Conservation (phyloP, 179 eudicot genomes). For the Silene coronaria region DNA sequence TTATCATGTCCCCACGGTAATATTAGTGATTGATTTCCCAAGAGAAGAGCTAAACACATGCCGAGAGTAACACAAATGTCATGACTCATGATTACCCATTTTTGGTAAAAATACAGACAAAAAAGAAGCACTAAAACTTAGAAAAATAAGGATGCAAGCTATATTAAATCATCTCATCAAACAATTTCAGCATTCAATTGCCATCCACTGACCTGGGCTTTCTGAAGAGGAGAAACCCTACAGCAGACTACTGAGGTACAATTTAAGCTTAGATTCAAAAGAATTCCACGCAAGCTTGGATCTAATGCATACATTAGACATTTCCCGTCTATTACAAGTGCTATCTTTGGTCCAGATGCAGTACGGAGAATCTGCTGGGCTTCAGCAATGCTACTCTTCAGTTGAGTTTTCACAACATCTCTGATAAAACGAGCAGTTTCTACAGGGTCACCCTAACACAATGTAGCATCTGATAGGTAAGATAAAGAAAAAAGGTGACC, state of each 20-base stretch:
- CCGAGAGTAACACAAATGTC: neutral
- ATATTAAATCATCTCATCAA: neutral
- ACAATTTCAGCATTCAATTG: conserved; percentile 1
- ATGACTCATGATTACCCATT: neutral
- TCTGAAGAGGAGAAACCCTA: conserved; percentile 97
- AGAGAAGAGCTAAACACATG: neutral
- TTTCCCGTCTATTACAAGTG: conserved; percentile 96
- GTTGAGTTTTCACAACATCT: conserved; percentile 54
- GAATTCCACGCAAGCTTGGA: conserved; percentile 66
- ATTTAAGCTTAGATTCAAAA: conserved; percentile 76
- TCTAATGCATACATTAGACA: conserved; percentile 97
- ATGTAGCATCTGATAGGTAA: conserved; percentile 13
- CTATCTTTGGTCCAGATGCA: conserved; percentile 51
- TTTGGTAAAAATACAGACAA: neutral
- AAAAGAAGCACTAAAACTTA: neutral
- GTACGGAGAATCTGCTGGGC: conserved; percentile 50
- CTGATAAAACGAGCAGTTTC: conserved; percentile 65
- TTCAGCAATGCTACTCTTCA: conserved; percentile 67
- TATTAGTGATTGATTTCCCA: neutral
- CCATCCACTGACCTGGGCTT: conserved; percentile 63
- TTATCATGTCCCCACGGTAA: neutral
- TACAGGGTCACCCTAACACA: conserved; percentile 78
- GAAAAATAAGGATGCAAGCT: conserved; percentile 3
- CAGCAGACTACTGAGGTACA: conserved; percentile 94
- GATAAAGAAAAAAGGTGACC: conserved; percentile 1